Evolutionary conservation across 2,329 filamentous ascomycete genomes (phyloP).

Genomic region (Phyllosticta citriasiana): DNA sequence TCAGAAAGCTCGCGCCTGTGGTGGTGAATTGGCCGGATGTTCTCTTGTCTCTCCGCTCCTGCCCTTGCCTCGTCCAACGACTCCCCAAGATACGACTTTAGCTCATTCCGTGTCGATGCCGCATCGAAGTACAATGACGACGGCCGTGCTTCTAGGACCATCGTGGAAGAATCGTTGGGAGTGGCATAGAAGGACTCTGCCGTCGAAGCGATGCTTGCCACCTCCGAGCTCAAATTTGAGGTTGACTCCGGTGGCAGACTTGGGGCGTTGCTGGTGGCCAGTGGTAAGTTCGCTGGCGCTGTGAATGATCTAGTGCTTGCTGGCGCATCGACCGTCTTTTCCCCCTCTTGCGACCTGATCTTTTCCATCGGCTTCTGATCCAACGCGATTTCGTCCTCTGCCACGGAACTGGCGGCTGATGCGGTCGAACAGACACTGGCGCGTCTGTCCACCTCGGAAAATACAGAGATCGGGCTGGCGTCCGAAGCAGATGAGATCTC

Average conservation of each 20-base stretch:
- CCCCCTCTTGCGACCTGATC: not conserved
- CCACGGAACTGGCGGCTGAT: slow-evolving; percentile 19
- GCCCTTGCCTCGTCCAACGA: not conserved
- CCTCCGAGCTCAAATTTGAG: slow-evolving; percentile 14
- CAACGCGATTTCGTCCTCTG: slow-evolving; percentile 15
- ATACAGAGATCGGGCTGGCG: slow-evolving; percentile 16
- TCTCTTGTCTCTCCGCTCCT: not conserved
- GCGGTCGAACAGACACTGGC: slow-evolving; percentile 18
- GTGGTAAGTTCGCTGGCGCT: not conserved
- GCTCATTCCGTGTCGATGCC: not conserved
- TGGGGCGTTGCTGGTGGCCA: not conserved
- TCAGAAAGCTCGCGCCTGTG: slow-evolving; percentile 29
- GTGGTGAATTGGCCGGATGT: slow-evolving; percentile 6
- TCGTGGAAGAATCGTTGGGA: slow-evolving; percentile 10
- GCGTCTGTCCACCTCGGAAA: slow-evolving; percentile 26
- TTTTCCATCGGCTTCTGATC: not conserved
- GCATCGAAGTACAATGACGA: slow-evolving; percentile 6
- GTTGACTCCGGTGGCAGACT: slow-evolving; percentile 2
- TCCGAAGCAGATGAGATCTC: slow-evolving; percentile 18
- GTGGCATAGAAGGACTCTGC: slow-evolving; percentile 30
- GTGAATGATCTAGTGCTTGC: slow-evolving; percentile 1
- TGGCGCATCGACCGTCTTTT: not conserved
- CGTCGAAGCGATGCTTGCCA: slow-evolving; percentile 24
- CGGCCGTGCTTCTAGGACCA: not conserved
- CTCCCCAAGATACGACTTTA: not conserved